Evolutionary conservation across 2,329 filamentous ascomycete species (phyloP), one percentile per base, ranked within the genome.

Genomic region (Fusarium buxicola): DNA sequence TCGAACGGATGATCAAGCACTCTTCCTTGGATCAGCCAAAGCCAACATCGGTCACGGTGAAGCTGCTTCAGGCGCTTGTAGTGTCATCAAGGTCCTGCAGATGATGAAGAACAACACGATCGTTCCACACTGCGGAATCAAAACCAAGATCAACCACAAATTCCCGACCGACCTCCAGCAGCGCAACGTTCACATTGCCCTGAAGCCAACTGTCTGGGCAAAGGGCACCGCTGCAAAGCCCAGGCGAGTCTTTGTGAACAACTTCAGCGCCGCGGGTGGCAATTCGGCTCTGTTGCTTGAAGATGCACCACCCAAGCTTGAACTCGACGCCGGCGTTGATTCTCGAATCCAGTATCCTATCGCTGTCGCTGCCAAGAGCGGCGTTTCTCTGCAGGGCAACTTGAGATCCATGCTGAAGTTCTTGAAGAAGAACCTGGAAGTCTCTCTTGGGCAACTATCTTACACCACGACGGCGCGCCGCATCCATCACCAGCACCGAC

Each of bases 251-350:
- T 84, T 85, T 65, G 76, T 90, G 59, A 92, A 92, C 75, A 90
- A 90, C 76, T 91, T 90, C 69, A 85, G 84, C 60, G 89, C 89
- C 7, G 88, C 89, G 36, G 89, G 89, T 65, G 89, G 89, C 10
- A 92, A 92, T 74, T 90, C 88, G 2, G 86, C 87, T 13, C 70
- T 92, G 31, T 72, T 91, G 13, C 66, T 92, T 1, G 86, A 91
- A 67, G 80, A 84, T 6, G 80, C 81, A 2, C 82, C 84, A 1
- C 36, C 32, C 0, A 50, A 41, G 15, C 21, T 35, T 0, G 16
- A 45, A 1, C 75, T 84, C 13, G 4, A 40, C 8, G 31, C 28
- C 78, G 82, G 27, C 78, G 84, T 70, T 78, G 84, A 73, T 75
- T 66, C 44, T 4, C 15, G 60, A 0, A 13, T 47, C 1, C 60